phyloP scores from a whole-genome alignment of 129 eudicot genomes.

The Chrysanthemum seticuspe region DNA sequence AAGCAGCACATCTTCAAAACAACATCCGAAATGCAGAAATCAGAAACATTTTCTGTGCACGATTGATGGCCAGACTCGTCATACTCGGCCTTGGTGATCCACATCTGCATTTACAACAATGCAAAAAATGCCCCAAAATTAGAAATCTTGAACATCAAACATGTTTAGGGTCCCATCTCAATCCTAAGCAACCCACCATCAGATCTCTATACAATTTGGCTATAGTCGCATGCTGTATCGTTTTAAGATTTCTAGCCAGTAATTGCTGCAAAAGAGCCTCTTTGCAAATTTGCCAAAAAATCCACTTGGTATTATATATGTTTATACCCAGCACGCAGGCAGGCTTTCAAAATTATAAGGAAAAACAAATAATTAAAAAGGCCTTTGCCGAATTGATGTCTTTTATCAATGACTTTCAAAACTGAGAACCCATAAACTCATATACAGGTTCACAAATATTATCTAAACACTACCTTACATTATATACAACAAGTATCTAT shows the following conservation, averaged over 20 bases:
- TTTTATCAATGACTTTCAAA: neutral
- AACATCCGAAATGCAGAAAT: constrained; percentile 22
- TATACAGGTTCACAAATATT: constrained; percentile 6
- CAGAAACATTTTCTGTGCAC: constrained; percentile 66
- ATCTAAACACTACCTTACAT: constrained; percentile 7
- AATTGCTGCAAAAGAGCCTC: no score
- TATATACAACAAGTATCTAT: constrained; percentile 29
- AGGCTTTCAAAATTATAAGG: no score
- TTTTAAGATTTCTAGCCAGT: no score
- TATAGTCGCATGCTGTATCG: no score
- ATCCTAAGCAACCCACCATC: no score
- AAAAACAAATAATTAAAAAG: no score
- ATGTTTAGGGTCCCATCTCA: no score
- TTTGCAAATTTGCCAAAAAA: no score
- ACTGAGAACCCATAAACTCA: constrained; percentile 11
- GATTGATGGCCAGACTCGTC: constrained; percentile 46
- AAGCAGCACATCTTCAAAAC: constrained; percentile 16
- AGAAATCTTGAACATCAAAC: constrained; percentile 1
- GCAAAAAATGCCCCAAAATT: constrained; percentile 5
- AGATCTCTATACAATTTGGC: no score
- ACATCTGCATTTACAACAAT: constrained; percentile 41
- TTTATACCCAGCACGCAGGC: no score
- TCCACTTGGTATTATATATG: no score
- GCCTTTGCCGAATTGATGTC: no score
- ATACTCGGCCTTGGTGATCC: constrained; percentile 52